These are phyloP conservation scores for Salix koriyanagi DNA, from an alignment of 345 rosid species.

Conservation along the genomic window DNA sequence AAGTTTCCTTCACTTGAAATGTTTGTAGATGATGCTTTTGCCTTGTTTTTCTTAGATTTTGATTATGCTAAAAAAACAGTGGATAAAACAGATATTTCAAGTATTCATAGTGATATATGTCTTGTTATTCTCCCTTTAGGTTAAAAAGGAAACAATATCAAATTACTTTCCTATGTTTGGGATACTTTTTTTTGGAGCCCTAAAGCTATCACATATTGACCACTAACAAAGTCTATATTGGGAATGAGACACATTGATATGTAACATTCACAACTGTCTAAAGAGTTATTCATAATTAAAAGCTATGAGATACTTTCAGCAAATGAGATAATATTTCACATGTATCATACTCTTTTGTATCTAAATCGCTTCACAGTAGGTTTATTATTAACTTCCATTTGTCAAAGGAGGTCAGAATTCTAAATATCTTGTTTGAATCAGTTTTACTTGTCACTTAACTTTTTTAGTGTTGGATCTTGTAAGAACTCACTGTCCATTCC, in stretches of 20 bases:
- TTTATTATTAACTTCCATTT: background rate
- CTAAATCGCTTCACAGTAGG: background rate
- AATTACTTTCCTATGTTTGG: background rate
- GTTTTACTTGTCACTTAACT: background rate
- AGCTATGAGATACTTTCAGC: background rate
- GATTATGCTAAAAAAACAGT: background rate
- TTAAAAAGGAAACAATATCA: background rate
- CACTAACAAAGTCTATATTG: background rate
- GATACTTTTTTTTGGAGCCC: background rate
- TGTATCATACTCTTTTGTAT: background rate
- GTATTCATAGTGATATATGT: background rate
- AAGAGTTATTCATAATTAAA: background rate
- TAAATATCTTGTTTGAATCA: background rate
- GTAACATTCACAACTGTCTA: background rate
- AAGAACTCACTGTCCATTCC: background rate
- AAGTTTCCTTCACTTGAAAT: constrained; percentile 9
- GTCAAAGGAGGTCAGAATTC: background rate
- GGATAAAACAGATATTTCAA: background rate
- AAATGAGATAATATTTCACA: background rate
- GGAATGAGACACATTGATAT: background rate
- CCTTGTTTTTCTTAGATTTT: background rate
- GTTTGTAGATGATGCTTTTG: background rate
- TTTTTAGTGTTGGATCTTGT: background rate
- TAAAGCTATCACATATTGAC: background rate
- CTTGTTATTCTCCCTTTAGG: background rate